Base-by-base conservation (phyloP, 83 land plant species). In the Larix sibirica region DNA sequence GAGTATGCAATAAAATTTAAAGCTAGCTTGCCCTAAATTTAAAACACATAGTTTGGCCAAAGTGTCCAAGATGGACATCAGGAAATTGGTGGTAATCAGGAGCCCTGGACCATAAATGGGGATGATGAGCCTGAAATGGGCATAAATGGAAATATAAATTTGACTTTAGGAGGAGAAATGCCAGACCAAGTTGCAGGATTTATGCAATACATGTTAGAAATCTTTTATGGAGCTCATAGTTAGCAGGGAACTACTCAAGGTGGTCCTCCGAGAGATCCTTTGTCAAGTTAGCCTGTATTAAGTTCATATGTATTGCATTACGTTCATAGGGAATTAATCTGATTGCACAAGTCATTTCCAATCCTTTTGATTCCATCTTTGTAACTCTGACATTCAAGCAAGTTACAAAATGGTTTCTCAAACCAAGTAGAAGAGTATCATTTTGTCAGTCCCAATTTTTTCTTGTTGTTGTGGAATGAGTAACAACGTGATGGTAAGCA, bases 161-260 rank as follows among this genome's bases (percentile, higher is more conserved):
- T 28, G 28, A 47, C 58, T 24, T 74, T 47, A 74, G 77, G 31
- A 2, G 59, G 59, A 0, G 58, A 74, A 47, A 74, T 74, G 77
- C 58, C 77, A 74, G 77, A 74, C 3, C 77, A 74, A 59, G 50
- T 74, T 54, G 77, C 50, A 74, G 77, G 77, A 56, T 74, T 74
- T 74, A 74, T 74, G 77, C 77, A 74, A 28, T 74, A 58, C 59
- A 50, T 74, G 77, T 21, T 74, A 42, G 59, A 74, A 50, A 74
- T 74, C 59, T 74, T 74, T 47, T 74, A 58, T 21, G 54, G 28
- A 74, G 56, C 77, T n/a, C 28, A 44, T 21, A 92, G 3, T 33
- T 3, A 0, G 36, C 3, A 33, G 3, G 36, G 36, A 33, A 33
- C 3, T 33, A 31, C 59, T 75, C 60, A 75, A n/a, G 78, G 31